Base-by-base conservation (phyloP, 2,329 filamentous ascomycete genomes). In the Saccharata proteae region DNA sequence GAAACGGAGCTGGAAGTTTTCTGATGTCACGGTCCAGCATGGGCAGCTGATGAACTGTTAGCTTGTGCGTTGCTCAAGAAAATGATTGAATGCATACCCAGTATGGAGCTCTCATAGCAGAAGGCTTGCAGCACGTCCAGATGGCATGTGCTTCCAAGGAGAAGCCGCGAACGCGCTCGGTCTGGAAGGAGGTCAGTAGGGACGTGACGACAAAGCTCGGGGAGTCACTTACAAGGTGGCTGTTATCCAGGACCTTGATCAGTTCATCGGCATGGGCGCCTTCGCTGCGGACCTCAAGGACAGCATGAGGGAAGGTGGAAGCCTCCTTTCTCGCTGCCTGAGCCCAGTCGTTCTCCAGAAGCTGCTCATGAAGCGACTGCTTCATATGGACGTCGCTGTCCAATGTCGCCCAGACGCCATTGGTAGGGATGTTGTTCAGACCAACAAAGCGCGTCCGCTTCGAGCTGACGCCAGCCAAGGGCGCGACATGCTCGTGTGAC, bases 81-180 rank as follows among this genome's bases (percentile, higher is more conserved):
- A n/a, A n/a, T n/a, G n/a, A n/a, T n/a, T n/a, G n/a, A n/a, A n/a
- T n/a, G n/a, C 47, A 34, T 44, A 60, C 47, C 66, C 67, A 71
- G 26, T 58, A 57, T 5, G 67, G 66, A 13, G 54, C 45, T 4
- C 59, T 51, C 45, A 68, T 61, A 22, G 56, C 51, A 16, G 38
- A 43, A 3, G 62, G 58, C 36, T 58, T 57, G 41, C 56, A 61
- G 28, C 59, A 61, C 21, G 55, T 51, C 55, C 63, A 67, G 5
- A 70, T 57, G 17, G 65, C 63, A 43, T 70, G 65, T 19, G 60
- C 59, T 43, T 69, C 64, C 7, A 71, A 43, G 2, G 66, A 69
- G 40, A 71, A 71, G 4, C 65, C 66, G 19, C 61, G 55, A 7
- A 71, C 58, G 18, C 66, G 57, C 40, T 71, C 65, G 12, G 56